Evolutionary conservation across 345 rosid species (phyloP).

Genomic region (Excoecaria agallocha): DNA sequence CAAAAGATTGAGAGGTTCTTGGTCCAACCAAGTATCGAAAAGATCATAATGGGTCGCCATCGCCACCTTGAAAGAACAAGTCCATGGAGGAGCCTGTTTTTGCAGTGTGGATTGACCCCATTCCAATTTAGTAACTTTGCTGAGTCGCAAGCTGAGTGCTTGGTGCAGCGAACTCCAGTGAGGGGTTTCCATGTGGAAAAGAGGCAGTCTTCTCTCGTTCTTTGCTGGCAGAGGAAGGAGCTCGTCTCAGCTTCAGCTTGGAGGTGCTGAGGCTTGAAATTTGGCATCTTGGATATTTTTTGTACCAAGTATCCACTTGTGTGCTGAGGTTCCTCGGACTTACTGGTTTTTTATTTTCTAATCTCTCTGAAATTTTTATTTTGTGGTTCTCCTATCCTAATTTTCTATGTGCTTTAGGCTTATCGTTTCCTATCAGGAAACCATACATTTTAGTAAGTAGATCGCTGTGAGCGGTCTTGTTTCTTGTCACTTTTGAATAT

Average conservation of each 20-base stretch:
- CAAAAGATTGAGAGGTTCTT: slow-evolving; percentile 30
- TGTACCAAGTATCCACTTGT: slow-evolving; percentile 14
- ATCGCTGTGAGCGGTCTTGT: slow-evolving; percentile 35
- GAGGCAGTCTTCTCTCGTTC: slow-evolving; percentile 25
- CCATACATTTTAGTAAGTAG: slow-evolving; percentile 36
- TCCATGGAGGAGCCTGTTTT: slow-evolving; percentile 23
- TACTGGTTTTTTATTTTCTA: slow-evolving; percentile 37
- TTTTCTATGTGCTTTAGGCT: slow-evolving; percentile 45
- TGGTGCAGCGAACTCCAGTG: slow-evolving; percentile 24
- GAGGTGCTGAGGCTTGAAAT: slow-evolving; percentile 23
- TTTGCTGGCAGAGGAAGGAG: slow-evolving; percentile 32
- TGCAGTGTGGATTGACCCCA: slow-evolving; percentile 27
- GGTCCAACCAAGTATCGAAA: slow-evolving; percentile 26
- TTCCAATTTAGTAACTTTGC: slow-evolving; percentile 28
- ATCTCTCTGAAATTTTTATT: slow-evolving; percentile 25
- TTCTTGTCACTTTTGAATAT: slow-evolving; percentile 23
- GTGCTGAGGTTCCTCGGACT: slow-evolving; percentile 33
- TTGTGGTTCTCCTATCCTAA: slow-evolving; percentile 39
- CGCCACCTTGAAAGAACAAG: slow-evolving; percentile 17
- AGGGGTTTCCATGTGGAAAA: slow-evolving; percentile 31
- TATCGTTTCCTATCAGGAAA: slow-evolving; percentile 40
- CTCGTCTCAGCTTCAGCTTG: slow-evolving; percentile 31
- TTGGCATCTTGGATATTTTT: background rate
- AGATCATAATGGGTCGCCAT: slow-evolving; percentile 21
- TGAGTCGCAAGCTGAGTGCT: slow-evolving; percentile 31